These are phyloP conservation scores for Pyrus hybrid DNA, from an alignment of 331 rosid species.

Conservation along the genomic window DNA sequence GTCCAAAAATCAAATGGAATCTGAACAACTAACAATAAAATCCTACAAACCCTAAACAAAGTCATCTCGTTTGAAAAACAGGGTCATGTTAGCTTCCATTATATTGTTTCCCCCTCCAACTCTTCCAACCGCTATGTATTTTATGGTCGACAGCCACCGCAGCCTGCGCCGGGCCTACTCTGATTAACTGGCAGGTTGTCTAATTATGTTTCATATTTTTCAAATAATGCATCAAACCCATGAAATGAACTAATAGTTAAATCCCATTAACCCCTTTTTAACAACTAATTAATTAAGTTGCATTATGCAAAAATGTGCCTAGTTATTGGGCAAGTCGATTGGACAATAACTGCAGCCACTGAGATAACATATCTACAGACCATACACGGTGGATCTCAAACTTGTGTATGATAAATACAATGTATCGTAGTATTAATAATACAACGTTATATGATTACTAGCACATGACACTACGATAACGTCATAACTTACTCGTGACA, in stretches of 20 bases:
- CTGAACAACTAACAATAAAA: slow-evolving; percentile 27
- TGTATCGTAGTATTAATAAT: too few species aligned
- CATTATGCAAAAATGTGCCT: too few species aligned
- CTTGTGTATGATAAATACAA: too few species aligned
- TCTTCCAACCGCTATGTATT: slow-evolving; percentile 5
- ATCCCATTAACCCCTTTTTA: not conserved
- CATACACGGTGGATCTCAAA: too few species aligned
- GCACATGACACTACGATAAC: too few species aligned
- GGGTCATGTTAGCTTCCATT: slow-evolving; percentile 22
- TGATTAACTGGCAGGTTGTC: not conserved
- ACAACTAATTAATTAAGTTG: not conserved
- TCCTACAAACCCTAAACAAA: not conserved
- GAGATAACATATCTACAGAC: too few species aligned
- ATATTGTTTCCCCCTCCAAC: slow-evolving; percentile 25
- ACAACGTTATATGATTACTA: too few species aligned
- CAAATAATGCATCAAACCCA: not conserved
- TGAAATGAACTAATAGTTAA: not conserved
- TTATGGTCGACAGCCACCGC: slow-evolving; percentile 22
- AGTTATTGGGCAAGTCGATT: too few species aligned
- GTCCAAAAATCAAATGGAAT: slow-evolving; percentile 26
- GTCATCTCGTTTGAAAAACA: slow-evolving; percentile 25
- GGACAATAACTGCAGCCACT: too few species aligned
- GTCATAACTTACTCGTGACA: too few species aligned
- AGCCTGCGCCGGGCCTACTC: slow-evolving; percentile 18
- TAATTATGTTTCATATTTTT: not conserved